Evolutionary conservation across 208 protist genomes (phyloP).

Genomic region (Trypanosoma boissoni): DNA sequence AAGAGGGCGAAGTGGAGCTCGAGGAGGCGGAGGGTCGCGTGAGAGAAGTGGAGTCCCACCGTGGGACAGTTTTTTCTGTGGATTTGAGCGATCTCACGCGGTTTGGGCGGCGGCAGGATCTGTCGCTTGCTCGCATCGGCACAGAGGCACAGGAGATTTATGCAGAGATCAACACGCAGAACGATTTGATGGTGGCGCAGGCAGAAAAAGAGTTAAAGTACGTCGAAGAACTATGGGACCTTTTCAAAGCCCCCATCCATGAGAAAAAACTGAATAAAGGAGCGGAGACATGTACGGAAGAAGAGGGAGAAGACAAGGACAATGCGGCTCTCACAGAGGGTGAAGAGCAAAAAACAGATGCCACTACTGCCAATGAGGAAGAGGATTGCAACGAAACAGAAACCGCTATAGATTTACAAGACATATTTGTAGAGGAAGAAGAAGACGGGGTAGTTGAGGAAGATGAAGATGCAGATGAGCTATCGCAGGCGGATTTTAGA

Average conservation of each 20-base stretch:
- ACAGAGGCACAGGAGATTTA: constrained; percentile 39
- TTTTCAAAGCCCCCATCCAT: constrained; percentile 25
- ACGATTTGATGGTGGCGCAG: constrained; percentile 33
- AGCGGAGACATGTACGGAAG: background rate
- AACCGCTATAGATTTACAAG: too few relatives aligned
- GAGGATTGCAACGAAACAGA: background rate
- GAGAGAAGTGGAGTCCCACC: background rate
- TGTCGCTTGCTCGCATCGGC: constrained; percentile 46
- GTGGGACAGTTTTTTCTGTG: constrained; percentile 40
- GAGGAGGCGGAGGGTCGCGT: too few relatives aligned
- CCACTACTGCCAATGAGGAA: background rate
- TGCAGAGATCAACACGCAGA: constrained; percentile 35
- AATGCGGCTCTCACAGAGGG: background rate
- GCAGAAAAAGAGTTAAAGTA: constrained; percentile 35
- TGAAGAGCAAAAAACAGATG: background rate
- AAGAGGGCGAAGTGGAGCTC: too few relatives aligned
- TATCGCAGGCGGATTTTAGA: background rate
- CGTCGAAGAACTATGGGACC: constrained; percentile 25
- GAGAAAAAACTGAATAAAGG: background rate
- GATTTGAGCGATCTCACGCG: constrained; percentile 47
- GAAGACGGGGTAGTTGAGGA: background rate
- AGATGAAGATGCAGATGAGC: background rate
- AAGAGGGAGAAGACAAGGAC: background rate
- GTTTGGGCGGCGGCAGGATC: constrained; percentile 61
- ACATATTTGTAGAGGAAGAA: too few relatives aligned